phyloP scores from a whole-genome alignment of 1,284 basidiomycete species.

The Inonotus obliquus region DNA sequence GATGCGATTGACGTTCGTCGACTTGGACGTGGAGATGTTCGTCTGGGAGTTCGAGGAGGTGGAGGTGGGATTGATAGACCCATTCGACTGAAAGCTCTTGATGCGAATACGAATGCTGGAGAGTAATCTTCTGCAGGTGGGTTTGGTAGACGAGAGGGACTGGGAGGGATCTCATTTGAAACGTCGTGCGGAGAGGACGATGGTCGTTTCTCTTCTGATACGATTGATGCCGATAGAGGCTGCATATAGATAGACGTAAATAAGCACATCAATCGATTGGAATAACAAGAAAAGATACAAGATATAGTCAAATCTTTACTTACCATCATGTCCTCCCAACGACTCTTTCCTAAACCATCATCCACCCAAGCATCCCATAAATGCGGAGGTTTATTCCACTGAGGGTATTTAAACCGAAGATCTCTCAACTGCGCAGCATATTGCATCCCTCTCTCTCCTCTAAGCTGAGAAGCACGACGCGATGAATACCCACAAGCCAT shows the following conservation, averaged over 20 bases:
- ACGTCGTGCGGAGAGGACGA: neutral
- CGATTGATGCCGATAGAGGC: neutral
- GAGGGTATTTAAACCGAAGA: neutral
- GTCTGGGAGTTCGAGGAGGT: neutral
- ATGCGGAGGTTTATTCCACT: slow-evolving; percentile 1
- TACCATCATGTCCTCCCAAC: slow-evolving; percentile 16
- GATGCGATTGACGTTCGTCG: neutral
- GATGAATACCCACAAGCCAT: slow-evolving; percentile 51
- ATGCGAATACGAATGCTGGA: slow-evolving; percentile 2
- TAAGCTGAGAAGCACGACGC: slow-evolving; percentile 25
- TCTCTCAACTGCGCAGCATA: neutral
- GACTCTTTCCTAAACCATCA: neutral
- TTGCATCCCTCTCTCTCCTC: neutral
- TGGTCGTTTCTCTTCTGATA: neutral
- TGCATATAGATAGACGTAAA: neutral
- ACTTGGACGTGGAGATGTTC: neutral
- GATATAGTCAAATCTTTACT: neutral
- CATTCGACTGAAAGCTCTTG: neutral
- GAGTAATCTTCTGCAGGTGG: neutral
- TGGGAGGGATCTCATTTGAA: neutral
- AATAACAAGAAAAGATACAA: neutral
- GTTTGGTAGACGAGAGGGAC: neutral
- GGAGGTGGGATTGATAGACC: neutral
- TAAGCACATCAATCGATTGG: neutral
- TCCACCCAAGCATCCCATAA: slow-evolving; percentile 13